Evolutionary conservation across 1,284 basidiomycete species (phyloP), one percentile per base, ranked within the genome.

Genomic region (Phellopilus nigrolimitatus): DNA sequence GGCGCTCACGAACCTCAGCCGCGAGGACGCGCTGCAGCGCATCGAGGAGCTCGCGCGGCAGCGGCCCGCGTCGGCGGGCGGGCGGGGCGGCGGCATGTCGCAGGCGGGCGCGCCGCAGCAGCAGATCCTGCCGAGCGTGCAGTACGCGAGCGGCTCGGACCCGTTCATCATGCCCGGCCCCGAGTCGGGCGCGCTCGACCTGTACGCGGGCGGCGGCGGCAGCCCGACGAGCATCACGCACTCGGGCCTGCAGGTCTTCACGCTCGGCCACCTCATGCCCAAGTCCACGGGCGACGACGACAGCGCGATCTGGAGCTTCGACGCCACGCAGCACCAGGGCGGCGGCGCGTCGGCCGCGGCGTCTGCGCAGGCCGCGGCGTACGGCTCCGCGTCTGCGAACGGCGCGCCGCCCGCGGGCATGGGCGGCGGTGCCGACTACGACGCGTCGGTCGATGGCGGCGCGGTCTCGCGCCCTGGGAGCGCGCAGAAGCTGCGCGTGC

Each of bases 201-300:
- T 65, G 64, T n/a, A 60, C 24, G 43, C 37, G 51, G 56, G 30
- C 13, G 40, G 12, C 45, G 53, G 36, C 5, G 37, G 38, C 10
- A 27, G 25, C 17, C 38, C 50, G 31, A 59, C 56, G 25, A 62
- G 61, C 37, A 54, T 68, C 51, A 59, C 62, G 46, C 82, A 86
- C 57, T 79, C 84, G 59, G 88, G 85, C 0, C 64, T 91, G 51
- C 82, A 88, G 65, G 87, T 91, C 40, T 88, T 88, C 62, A 91
- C 89, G 3, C 79, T 91, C 1, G 89, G 89, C 0, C 88, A 90
- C 61, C 69, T 91, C 30, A 72, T 90, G 59, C 88, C 88, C 4
- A 67, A 78, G 54, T 72, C 71, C 49, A 64, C 61, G 27, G 63
- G 72, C 47, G 78, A 79, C 45, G 79, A 79, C 58, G 69, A 62